phyloP scores from a whole-genome alignment of 805 yeast genomes.

The Ogataea parapolymorpha region DNA sequence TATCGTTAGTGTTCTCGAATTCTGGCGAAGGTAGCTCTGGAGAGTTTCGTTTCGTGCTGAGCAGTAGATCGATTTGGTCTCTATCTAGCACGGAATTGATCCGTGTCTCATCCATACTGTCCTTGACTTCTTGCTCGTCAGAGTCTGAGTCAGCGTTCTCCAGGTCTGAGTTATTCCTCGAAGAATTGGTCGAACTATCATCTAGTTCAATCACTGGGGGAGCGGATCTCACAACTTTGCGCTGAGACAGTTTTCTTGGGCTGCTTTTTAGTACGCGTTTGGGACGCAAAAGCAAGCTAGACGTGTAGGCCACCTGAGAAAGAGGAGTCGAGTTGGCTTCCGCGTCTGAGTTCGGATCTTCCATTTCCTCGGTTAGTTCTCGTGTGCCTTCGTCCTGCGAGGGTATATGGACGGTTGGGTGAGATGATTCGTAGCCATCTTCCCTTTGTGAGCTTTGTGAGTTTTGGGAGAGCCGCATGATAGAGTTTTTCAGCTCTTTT shows the following conservation, averaged over 20 bases:
- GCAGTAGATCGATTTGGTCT: not conserved
- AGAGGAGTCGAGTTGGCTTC: not conserved
- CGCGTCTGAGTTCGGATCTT: not conserved
- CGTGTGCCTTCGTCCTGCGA: conserved; percentile 1
- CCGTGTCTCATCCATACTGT: conserved; percentile 8
- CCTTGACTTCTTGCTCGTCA: conserved; percentile 1
- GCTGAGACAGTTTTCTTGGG: conserved; percentile 1
- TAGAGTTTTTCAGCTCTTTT: not conserved
- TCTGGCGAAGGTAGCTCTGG: conserved; percentile 13
- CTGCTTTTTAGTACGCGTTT: not conserved
- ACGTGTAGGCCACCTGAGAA: conserved; percentile 10
- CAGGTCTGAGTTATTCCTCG: not conserved
- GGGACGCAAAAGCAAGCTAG: conserved; percentile 4
- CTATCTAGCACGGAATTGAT: not conserved
- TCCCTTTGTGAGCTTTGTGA: conserved; percentile 1
- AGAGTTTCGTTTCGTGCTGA: not conserved
- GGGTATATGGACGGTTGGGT: conserved; percentile 1
- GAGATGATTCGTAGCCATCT: not conserved
- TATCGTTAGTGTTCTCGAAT: conserved; percentile 11
- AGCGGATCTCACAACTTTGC: not conserved
- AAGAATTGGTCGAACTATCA: conserved; percentile 28
- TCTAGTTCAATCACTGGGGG: conserved; percentile 5
- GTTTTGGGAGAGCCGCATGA: not conserved
- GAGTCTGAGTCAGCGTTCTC: conserved; percentile 27
- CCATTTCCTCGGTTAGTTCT: not conserved